phyloP scores from a whole-genome alignment of 2,329 filamentous ascomycete species.

The Fusarium nurragi region DNA sequence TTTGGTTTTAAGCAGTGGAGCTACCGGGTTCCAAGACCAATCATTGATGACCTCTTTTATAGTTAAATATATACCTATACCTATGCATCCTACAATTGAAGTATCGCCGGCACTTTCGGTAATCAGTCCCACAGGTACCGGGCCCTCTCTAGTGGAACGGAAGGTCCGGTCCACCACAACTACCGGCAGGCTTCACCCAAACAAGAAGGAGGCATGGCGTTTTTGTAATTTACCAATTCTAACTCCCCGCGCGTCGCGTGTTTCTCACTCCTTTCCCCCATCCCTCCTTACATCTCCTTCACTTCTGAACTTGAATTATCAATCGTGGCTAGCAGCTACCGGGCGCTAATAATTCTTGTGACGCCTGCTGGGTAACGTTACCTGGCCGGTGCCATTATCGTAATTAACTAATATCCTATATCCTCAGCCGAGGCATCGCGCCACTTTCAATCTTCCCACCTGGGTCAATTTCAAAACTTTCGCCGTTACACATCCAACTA shows the following conservation, averaged over 20 bases:
- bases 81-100: neutral
- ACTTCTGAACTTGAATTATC: neutral
- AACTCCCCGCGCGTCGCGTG: slow-evolving; percentile 14
- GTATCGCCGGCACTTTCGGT: slow-evolving; percentile 9
- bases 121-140: slow-evolving; percentile 19
- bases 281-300: neutral
- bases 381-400: slow-evolving; percentile 14
- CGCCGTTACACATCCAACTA: neutral
- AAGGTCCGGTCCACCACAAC: slow-evolving; percentile 14
- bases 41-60: no score
- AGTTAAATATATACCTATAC: no score
- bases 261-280: neutral
- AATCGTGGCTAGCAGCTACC: neutral
- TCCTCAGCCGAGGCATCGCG: slow-evolving; percentile 24
- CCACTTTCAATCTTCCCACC: slow-evolving; percentile 13
- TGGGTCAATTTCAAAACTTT: neutral
- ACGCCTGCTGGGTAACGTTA: slow-evolving; percentile 8
- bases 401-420: slow-evolving; percentile 40
- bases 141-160: neutral
- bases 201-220: slow-evolving; percentile 16
- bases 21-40: neutral
- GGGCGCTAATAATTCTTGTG: neutral
- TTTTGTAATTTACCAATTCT: slow-evolving; percentile 12
- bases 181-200: slow-evolving; percentile 14
- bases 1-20: neutral